A percentile compares a stretch with the other conserved stretches of the same genome.
Evolutionary conservation across 2,329 filamentous ascomycete genomes (phyloP).

Genomic region (Mycosphaerella arachidis): DNA sequence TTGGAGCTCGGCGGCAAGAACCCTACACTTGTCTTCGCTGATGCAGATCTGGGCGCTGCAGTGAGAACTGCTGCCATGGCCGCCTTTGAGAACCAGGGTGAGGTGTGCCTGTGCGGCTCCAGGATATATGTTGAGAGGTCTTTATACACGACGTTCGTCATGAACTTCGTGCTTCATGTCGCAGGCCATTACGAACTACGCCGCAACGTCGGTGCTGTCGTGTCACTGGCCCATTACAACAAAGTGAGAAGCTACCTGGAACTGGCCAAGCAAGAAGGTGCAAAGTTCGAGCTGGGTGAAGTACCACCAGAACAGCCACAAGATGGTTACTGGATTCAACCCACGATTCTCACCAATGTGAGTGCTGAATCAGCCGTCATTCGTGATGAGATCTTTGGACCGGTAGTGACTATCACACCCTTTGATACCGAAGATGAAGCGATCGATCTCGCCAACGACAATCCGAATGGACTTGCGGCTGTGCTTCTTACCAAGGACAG

Average conservation of each 20-base stretch:
- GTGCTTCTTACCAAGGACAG: conserved; percentile 10
- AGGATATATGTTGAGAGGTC: conserved; percentile 9
- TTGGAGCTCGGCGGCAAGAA: conserved; percentile 50
- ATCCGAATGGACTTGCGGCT: conserved; percentile 12
- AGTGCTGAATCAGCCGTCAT: conserved; percentile 35
- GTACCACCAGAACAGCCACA: not conserved
- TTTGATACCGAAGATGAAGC: conserved; percentile 34
- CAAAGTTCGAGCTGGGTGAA: conserved; percentile 4
- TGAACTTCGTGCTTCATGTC: conserved; percentile 3
- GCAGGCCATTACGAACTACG: not conserved
- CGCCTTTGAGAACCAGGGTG: conserved; percentile 15
- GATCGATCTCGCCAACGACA: conserved; percentile 33
- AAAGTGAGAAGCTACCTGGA: conserved; percentile 11
- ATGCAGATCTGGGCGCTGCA: conserved; percentile 41
- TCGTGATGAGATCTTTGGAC: conserved; percentile 36
- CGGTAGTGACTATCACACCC: conserved; percentile 34
- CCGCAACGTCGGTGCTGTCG: conserved; percentile 5
- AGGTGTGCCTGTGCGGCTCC: conserved; percentile 13
- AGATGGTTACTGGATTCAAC: conserved; percentile 41
- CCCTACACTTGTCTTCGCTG: conserved; percentile 41
- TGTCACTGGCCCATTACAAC: conserved; percentile 7
- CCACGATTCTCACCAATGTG: conserved; percentile 44
- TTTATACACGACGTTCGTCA: conserved; percentile 7
- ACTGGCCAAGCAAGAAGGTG: conserved; percentile 8
- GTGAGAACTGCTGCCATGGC: conserved; percentile 9